Base-by-base conservation (phyloP, 768 basidiomycete genomes). In the Mycena pura region DNA sequence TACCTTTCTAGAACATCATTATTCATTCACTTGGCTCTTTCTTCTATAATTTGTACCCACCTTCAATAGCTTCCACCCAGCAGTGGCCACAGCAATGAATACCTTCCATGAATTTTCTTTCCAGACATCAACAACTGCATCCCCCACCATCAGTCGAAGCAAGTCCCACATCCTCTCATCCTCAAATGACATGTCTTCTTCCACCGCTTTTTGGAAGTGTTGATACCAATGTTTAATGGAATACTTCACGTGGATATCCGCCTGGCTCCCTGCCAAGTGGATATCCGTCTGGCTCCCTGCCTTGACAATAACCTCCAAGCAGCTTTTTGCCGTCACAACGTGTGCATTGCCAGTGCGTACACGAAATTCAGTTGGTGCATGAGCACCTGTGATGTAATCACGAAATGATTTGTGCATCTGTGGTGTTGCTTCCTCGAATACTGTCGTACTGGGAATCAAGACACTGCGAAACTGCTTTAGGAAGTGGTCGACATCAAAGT, bases 161-260 rank as follows among this genome's bases (percentile, higher is more conserved):
- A 50, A 5, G 3, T 50, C 25, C 32, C 24, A 27, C 22, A 50
- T 50, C 49, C 32, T n/a, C 49, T 25, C 36, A 24, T 50, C 34
- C 19, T 50, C 32, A 3, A 19, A 50, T 25, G 32, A 36, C 34
- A 14, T 10, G 5, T 34, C 34, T 50, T 2, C 34, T 39, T 50
- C 49, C 49, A 50, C 49, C 11, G 49, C 49, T 5, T 50, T 38
- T 52, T 38, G 50, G 36, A 52, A 52, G 50, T 52, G 50, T 52
- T 28, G 29, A 27, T 24, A 25, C 46, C 46, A 48, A 17, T 48
- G 17, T 4, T 29, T 2, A 48, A 48, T 29, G 24, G 31, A 36
- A 49, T 49, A 49, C 47, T 22, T 4, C 31, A 21, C 3, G 36
- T 15, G 31, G 24, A 13, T n/a, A 49, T 34, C 32, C 14, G 47